Evolutionary conservation across 2,329 filamentous ascomycete genomes (phyloP).

Genomic region (Ascochyta viciae-villosae): DNA sequence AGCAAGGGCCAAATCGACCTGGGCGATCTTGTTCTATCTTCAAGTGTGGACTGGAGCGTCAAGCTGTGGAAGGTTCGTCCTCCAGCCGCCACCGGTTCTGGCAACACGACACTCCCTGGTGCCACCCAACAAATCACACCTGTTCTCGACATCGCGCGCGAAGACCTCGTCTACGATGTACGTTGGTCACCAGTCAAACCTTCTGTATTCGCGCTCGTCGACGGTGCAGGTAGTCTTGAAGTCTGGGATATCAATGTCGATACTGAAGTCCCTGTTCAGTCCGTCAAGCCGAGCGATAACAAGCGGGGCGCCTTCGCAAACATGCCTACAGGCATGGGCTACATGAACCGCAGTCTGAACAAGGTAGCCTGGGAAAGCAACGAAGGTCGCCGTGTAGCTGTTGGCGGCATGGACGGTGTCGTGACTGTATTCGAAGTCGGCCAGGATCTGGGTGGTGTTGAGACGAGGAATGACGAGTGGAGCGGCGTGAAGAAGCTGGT

Average conservation of each 20-base stretch:
- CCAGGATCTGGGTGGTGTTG: slow-evolving; percentile 80
- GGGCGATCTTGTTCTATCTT: slow-evolving; percentile 90
- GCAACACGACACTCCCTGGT: slow-evolving; percentile 50
- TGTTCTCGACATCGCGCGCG: slow-evolving; percentile 86
- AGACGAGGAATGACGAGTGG: slow-evolving; percentile 91
- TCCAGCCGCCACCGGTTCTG: slow-evolving; percentile 69
- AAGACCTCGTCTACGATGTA: slow-evolving; percentile 96
- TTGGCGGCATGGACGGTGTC: slow-evolving; percentile 89
- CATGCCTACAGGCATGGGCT: slow-evolving; percentile 57
- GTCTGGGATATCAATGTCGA: slow-evolving; percentile 95
- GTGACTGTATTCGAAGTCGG: slow-evolving; percentile 94
- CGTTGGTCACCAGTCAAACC: slow-evolving; percentile 95
- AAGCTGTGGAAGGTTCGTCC: slow-evolving; percentile 95
- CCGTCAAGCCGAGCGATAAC: slow-evolving; percentile 72
- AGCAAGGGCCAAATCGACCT: slow-evolving; percentile 91
- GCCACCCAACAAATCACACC: slow-evolving; percentile 67
- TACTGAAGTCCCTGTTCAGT: slow-evolving; percentile 87
- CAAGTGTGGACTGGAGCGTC: slow-evolving; percentile 94
- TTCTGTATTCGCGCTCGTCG: slow-evolving; percentile 91
- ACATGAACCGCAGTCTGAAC: slow-evolving; percentile 87
- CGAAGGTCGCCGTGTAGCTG: slow-evolving; percentile 85
- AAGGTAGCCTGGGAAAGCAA: slow-evolving; percentile 92
- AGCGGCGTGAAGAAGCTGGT: slow-evolving; percentile 89
- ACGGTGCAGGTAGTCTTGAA: slow-evolving; percentile 90
- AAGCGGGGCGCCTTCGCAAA: slow-evolving; percentile 43